These are phyloP conservation scores for Hydnomerulius pinastri DNA, from an alignment of 768 basidiomycete genomes.

Conservation along the genomic window DNA sequence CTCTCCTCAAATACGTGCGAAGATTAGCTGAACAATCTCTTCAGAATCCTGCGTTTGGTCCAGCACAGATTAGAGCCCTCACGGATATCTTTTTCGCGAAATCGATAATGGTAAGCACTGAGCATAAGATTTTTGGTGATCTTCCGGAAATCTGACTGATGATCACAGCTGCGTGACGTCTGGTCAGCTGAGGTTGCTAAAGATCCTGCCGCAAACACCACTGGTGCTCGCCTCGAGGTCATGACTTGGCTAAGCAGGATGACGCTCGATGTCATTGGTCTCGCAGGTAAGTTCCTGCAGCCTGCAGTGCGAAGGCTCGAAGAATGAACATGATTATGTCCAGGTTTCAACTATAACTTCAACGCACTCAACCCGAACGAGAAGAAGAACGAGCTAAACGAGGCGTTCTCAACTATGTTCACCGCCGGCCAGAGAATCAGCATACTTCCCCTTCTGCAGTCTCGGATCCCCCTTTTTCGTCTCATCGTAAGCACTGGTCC, in stretches of 20 bases:
- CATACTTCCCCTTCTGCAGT: slow-evolving; percentile 35
- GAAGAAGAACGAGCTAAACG: slow-evolving; percentile 32
- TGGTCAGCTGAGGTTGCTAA: slow-evolving; percentile 39
- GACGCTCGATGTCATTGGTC: slow-evolving; percentile 46
- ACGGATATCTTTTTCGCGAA: slow-evolving; percentile 60
- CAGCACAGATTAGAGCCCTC: slow-evolving; percentile 56
- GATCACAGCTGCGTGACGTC: slow-evolving; percentile 48
- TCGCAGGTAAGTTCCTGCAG: slow-evolving; percentile 31
- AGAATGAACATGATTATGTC: neutral
- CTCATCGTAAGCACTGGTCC: slow-evolving; percentile 35
- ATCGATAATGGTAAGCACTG: slow-evolving; percentile 45
- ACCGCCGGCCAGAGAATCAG: slow-evolving; percentile 6
- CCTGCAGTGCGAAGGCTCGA: no score
- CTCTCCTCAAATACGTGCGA: neutral
- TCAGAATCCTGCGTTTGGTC: slow-evolving; percentile 69
- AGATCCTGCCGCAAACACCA: slow-evolving; percentile 20
- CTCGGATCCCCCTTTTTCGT: slow-evolving; percentile 38
- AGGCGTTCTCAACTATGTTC: slow-evolving; percentile 36
- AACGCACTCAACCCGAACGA: slow-evolving; percentile 28
- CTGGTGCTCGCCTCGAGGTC: slow-evolving; percentile 29
- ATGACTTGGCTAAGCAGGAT: slow-evolving; percentile 35
- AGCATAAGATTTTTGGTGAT: neutral
- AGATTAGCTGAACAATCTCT: neutral
- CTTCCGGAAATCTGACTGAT: neutral
- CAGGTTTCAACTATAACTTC: slow-evolving; percentile 44